Conservation (phyloP, 2,329 filamentous ascomycete genomes). For the Celoporthe dispersa region DNA sequence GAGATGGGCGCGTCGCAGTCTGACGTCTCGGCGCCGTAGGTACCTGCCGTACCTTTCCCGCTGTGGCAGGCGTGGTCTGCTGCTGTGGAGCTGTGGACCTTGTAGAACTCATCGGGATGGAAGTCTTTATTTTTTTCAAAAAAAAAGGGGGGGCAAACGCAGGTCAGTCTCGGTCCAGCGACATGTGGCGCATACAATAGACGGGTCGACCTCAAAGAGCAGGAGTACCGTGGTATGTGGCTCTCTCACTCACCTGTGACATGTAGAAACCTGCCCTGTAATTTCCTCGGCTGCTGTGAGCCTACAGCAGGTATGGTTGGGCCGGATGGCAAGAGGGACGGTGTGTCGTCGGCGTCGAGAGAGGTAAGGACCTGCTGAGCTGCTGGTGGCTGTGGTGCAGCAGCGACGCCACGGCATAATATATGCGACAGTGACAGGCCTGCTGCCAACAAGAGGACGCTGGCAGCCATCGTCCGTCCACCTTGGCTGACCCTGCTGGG, state of each 20-base stretch:
- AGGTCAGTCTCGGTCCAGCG: slow-evolving; percentile 13
- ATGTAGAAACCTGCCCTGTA: slow-evolving; percentile 81
- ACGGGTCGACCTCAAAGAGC: slow-evolving; percentile 9
- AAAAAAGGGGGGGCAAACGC: background rate
- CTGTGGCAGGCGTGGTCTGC: slow-evolving; percentile 77
- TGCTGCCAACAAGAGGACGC: slow-evolving; percentile 30
- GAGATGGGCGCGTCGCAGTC: slow-evolving; percentile 85
- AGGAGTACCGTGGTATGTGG: background rate
- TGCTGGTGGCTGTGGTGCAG: slow-evolving; percentile 30
- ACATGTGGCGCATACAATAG: slow-evolving; percentile 29
- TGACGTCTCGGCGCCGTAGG: slow-evolving; percentile 82
- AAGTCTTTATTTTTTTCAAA: slow-evolving; percentile 72
- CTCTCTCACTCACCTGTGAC: slow-evolving; percentile 71
- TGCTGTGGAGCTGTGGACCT: slow-evolving; percentile 72
- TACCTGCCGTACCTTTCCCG: slow-evolving; percentile 74
- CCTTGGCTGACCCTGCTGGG: background rate
- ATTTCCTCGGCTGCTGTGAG: slow-evolving; percentile 45
- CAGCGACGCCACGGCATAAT: slow-evolving; percentile 38
- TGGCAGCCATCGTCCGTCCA: slow-evolving; percentile 14
- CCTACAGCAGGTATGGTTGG: slow-evolving; percentile 32
- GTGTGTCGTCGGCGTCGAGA: slow-evolving; percentile 15
- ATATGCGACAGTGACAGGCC: slow-evolving; percentile 34
- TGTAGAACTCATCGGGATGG: slow-evolving; percentile 89
- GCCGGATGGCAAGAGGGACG: slow-evolving; percentile 16
- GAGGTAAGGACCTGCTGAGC: slow-evolving; percentile 29